Conservation (phyloP, 805 yeast species). For the Yarrowia phangngaensis region DNA sequence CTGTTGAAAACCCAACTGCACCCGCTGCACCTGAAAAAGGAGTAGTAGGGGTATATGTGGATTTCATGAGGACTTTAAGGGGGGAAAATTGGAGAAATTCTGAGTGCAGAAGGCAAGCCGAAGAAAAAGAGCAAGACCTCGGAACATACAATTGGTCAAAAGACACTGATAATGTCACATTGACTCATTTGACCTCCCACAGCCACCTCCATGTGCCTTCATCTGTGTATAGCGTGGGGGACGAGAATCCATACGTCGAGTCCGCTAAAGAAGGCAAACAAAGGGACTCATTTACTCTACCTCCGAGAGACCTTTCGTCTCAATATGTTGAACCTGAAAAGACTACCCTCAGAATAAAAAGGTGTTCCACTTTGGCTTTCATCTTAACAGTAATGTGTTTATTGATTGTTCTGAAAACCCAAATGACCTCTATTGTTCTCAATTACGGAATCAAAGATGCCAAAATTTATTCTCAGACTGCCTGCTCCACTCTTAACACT, state of each 20-base stretch:
- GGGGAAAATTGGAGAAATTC: slow-evolving; percentile 6
- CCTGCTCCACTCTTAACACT: slow-evolving; percentile 14
- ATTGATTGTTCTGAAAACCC: slow-evolving; percentile 6
- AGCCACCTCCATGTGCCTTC: slow-evolving; percentile 6
- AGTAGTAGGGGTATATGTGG: slow-evolving; percentile 10
- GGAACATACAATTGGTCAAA: slow-evolving; percentile 5
- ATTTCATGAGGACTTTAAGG: slow-evolving; percentile 13
- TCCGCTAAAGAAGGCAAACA: too few relatives aligned
- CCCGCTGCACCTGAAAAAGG: background rate
- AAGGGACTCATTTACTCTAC: too few relatives aligned
- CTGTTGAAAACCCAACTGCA: slow-evolving; percentile 4
- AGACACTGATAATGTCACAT: slow-evolving; percentile 2
- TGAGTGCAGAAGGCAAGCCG: background rate
- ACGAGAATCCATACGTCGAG: slow-evolving; percentile 10
- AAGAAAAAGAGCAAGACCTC: too few relatives aligned
- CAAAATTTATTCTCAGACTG: slow-evolving; percentile 8
- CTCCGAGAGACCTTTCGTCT: too few relatives aligned
- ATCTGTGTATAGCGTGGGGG: background rate
- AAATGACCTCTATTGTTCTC: slow-evolving; percentile 11
- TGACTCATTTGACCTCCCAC: slow-evolving; percentile 5
- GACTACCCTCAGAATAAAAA: too few relatives aligned
- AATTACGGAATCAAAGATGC: slow-evolving; percentile 6
- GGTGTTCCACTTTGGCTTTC: background rate
- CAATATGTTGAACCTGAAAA: too few relatives aligned
- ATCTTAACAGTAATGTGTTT: background rate